Evolutionary conservation across 352 stramenopile species (phyloP).

Genomic region (Phytophthora fragariae): DNA sequence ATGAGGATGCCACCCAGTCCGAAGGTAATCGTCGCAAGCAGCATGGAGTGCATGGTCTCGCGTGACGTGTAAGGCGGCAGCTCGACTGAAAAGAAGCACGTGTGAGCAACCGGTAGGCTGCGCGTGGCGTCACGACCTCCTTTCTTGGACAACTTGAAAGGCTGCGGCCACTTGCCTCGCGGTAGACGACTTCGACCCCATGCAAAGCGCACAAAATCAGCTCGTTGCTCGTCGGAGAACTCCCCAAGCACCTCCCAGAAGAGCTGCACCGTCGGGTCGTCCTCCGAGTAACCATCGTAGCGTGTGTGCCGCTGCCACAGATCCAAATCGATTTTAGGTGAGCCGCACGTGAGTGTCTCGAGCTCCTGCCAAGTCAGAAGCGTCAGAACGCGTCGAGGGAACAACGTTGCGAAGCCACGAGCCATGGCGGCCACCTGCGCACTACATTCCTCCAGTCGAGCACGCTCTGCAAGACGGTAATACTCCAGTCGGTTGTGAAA

Average conservation of each 20-base stretch:
- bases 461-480: slow-evolving; percentile 78
- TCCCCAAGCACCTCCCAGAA: slow-evolving; percentile 92
- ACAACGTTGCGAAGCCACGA: slow-evolving; percentile 83
- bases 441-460: slow-evolving; percentile 81
- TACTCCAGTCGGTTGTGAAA: slow-evolving; percentile 91
- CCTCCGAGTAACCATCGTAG: slow-evolving; percentile 90
- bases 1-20: slow-evolving; percentile 92
- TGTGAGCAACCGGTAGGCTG: slow-evolving; percentile 94
- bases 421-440: slow-evolving; percentile 80
- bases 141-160: slow-evolving; percentile 94
- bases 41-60: slow-evolving; percentile 91
- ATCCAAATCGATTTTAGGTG: slow-evolving; percentile 91
- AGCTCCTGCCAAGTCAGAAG: slow-evolving; percentile 92
- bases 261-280: slow-evolving; percentile 81
- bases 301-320: slow-evolving; percentile 88
- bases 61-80: slow-evolving; percentile 93
- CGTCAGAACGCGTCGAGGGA: slow-evolving; percentile 87
- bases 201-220: slow-evolving; percentile 94
- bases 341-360: slow-evolving; percentile 92
- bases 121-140: slow-evolving; percentile 80
- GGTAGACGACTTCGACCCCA: slow-evolving; percentile 94
- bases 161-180: slow-evolving; percentile 87
- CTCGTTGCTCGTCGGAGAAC: slow-evolving; percentile 90
- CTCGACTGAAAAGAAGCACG: slow-evolving; percentile 97
- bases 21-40: slow-evolving; percentile 95